Conservation (phyloP, 2,329 filamentous ascomycete species). For the Cladosporium cucumerinum region DNA sequence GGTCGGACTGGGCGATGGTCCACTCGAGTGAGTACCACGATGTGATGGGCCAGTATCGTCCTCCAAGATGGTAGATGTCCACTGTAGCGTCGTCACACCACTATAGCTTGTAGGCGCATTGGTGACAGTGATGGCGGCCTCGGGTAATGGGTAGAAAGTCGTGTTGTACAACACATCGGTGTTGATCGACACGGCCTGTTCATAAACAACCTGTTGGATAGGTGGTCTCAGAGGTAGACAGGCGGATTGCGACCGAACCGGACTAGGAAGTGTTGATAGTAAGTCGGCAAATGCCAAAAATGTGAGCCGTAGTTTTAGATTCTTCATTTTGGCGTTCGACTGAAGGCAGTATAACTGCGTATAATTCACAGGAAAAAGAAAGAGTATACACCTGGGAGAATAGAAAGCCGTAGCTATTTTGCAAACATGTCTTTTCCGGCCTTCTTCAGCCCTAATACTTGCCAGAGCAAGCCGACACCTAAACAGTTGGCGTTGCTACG, state of each 20-base stretch:
- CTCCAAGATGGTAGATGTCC: conserved; percentile 19
- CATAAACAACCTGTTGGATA: conserved; percentile 20
- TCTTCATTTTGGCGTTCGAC: neutral
- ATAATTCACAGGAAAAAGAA: neutral
- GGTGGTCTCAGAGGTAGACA: neutral
- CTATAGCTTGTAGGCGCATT: conserved; percentile 32
- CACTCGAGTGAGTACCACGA: neutral
- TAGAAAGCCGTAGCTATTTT: neutral
- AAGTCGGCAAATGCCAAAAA: neutral
- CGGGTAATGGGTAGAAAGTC: conserved; percentile 28
- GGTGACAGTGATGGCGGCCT: conserved; percentile 27
- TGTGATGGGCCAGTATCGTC: neutral
- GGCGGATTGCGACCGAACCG: neutral
- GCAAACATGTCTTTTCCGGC: neutral
- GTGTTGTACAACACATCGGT: conserved; percentile 29
- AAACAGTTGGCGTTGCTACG: conserved; percentile 13
- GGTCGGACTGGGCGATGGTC: conserved; percentile 15
- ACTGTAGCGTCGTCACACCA: conserved; percentile 28
- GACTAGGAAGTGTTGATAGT: neutral
- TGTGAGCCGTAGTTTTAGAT: neutral
- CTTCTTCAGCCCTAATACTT: neutral
- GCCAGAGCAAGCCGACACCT: neutral
- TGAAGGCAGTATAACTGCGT: neutral
- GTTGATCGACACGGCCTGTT: conserved; percentile 30
- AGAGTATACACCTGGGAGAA: neutral